Base-by-base conservation (phyloP, 176 grass and related monocot species). In the Coix lacrymajobi region DNA sequence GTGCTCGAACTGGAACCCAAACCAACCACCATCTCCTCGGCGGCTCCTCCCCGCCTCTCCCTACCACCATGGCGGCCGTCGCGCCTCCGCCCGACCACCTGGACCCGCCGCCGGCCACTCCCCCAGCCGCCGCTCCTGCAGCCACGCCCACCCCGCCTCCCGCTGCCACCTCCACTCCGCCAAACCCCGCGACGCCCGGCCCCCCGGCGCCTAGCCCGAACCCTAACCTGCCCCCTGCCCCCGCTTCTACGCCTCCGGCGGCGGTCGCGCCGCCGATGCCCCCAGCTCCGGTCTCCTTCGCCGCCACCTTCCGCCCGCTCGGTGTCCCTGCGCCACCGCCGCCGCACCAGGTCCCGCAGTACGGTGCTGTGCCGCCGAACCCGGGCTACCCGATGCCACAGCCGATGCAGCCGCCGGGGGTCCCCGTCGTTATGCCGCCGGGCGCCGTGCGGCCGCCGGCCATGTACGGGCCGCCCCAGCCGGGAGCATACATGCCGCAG, bases 391-490 rank as follows among this genome's bases (percentile, higher is more conserved):
- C 40, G 60, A 87, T 90, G 88, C 79, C 56, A 49, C 88, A 86
- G 45, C 78, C 41, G 88, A 86, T 89, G 88, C 88, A 72, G 73
- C 75, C 80, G 15, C 88, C 84, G n/a, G 89, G 80, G 32, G 41
- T 85, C 12, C 61, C 63, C n/a, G 75, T 26, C 31, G 83, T 83
- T 41, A 90, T 90, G 85, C 85, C 79, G 0, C 79, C 79, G 7
- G 85, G 79, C 11, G 49, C 49, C 38, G 16, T 62, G 69, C 88
- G 88, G 19, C 88, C 69, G 14, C 73, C 74, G 19, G 15, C 19
- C 80, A 90, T 90, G 75, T 90, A 90, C 69, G 80, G 62, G 48
- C 81, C 69, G 69, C 89, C 80, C 45, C 88, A 83, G 61, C 80
- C 80, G 11, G 62, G 84, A 6, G 26, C 51, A 25, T 90, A 79